phyloP scores from a whole-genome alignment of 2,329 filamentous ascomycete genomes.

The Pseudonectria buxi region DNA sequence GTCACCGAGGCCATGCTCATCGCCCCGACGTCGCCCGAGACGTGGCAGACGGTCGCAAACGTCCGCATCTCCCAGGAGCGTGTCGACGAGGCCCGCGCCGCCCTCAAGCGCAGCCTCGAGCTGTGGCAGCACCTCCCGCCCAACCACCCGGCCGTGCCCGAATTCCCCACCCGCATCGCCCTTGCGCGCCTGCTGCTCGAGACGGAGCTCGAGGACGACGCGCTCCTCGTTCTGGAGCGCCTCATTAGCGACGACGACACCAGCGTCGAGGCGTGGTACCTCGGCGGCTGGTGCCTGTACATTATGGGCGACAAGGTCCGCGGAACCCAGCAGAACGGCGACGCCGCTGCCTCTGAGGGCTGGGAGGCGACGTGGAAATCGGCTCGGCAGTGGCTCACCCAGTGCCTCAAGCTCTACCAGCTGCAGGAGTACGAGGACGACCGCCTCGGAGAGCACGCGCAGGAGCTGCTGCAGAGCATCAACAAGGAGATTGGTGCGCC shows the following conservation, averaged over 20 bases:
- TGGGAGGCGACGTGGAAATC: slow-evolving; percentile 62
- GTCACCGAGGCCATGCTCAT: slow-evolving; percentile 86
- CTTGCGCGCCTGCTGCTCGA: slow-evolving; percentile 84
- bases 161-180: slow-evolving; percentile 79
- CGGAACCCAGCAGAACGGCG: slow-evolving; percentile 28
- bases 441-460: slow-evolving; percentile 65
- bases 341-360: slow-evolving; percentile 34
- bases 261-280: slow-evolving; percentile 94
- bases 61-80: slow-evolving; percentile 85
- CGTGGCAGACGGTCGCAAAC: slow-evolving; percentile 92
- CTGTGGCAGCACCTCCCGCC: slow-evolving; percentile 76
- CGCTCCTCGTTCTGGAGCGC: slow-evolving; percentile 76
- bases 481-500: slow-evolving; percentile 58
- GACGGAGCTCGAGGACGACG: slow-evolving; percentile 76
- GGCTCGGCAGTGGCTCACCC: slow-evolving; percentile 75
- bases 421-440: slow-evolving; percentile 81
- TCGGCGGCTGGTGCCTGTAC: slow-evolving; percentile 89
- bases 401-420: slow-evolving; percentile 72
- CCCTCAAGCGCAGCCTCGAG: slow-evolving; percentile 70
- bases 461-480: slow-evolving; percentile 60
- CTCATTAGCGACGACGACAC: slow-evolving; percentile 84
- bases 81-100: slow-evolving; percentile 70
- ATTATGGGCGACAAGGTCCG: slow-evolving; percentile 64
- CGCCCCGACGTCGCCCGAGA: slow-evolving; percentile 73
- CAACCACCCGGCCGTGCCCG: slow-evolving; percentile 65